A percentile compares a stretch with the other conserved stretches of the same genome.
phyloP scores from a whole-genome alignment of 148 eudicot species.

The Gaultheria prostrata region DNA sequence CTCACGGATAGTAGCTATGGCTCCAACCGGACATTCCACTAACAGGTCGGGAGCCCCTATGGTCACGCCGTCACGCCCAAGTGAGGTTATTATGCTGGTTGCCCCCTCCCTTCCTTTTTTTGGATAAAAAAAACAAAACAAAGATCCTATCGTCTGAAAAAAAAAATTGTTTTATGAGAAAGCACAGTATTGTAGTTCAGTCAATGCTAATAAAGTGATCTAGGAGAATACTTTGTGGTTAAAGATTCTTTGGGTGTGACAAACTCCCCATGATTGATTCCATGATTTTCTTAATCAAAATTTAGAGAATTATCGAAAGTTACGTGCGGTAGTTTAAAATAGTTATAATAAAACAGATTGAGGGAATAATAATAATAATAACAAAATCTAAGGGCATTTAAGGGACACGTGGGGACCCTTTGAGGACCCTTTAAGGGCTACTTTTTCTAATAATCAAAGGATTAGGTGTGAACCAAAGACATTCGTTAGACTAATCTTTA shows the following conservation, averaged over 20 bases:
- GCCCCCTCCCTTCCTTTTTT: too few species aligned
- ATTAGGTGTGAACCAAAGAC: background rate
- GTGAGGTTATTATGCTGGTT: too few species aligned
- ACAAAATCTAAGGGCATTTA: background rate
- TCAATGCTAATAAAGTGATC: background rate
- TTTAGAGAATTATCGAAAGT: background rate
- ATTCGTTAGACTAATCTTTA: background rate
- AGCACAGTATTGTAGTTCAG: background rate
- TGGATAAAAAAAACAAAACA: too few species aligned
- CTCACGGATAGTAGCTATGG: too few species aligned
- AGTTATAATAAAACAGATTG: background rate
- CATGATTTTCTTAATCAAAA: background rate
- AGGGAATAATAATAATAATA: too few species aligned
- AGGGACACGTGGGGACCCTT: background rate
- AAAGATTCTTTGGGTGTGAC: background rate
- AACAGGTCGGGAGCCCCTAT: too few species aligned
- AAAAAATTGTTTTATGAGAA: too few species aligned
- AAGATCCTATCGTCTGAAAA: too few species aligned
- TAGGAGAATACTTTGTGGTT: background rate
- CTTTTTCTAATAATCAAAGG: background rate
- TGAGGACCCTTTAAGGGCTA: background rate
- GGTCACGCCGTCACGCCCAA: too few species aligned
- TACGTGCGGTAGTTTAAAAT: background rate
- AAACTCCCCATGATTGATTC: background rate
- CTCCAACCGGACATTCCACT: too few species aligned